These are phyloP conservation scores for Lophiotrema nucula DNA, from an alignment of 495 filamentous ascomycete genomes.

Conservation along the genomic window DNA sequence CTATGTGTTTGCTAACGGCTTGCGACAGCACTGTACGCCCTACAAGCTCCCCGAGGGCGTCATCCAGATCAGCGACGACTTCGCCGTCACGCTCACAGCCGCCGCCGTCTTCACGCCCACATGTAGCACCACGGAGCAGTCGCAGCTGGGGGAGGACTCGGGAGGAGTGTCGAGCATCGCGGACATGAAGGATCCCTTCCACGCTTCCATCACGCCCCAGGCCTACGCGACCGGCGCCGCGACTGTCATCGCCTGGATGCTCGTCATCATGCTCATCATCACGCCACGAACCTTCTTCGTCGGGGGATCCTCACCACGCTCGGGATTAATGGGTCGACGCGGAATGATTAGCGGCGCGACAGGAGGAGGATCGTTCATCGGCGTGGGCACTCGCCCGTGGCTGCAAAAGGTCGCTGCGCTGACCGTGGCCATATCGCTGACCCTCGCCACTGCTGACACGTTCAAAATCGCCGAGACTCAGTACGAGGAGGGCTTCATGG, in stretches of 20 bases:
- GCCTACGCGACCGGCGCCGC: conserved; percentile 87
- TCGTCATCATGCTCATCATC: conserved; percentile 92
- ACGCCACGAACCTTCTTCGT: conserved; percentile 86
- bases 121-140: conserved; percentile 35
- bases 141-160: not conserved
- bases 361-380: conserved; percentile 67
- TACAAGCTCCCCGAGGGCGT: conserved; percentile 44
- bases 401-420: conserved; percentile 92
- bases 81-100: conserved; percentile 40
- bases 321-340: conserved; percentile 74
- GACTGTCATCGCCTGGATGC: conserved; percentile 87
- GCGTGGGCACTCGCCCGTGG: conserved; percentile 91
- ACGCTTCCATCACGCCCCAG: conserved; percentile 85
- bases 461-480: conserved; percentile 78
- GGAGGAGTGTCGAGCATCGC: conserved; percentile 42
- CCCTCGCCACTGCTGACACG: conserved; percentile 86
- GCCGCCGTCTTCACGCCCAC: conserved; percentile 43
- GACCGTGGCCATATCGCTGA: conserved; percentile 85
- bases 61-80: conserved; percentile 35
- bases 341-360: conserved; percentile 80
- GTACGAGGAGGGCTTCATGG: conserved; percentile 68
- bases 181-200: conserved; percentile 80
- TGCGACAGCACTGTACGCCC: conserved; percentile 41
- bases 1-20: conserved; percentile 9
- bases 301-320: conserved; percentile 63